Evolutionary conservation across 805 yeast genomes (phyloP), one percentile per base, ranked within the genome.

Genomic region (Suhomyces vadensis): DNA sequence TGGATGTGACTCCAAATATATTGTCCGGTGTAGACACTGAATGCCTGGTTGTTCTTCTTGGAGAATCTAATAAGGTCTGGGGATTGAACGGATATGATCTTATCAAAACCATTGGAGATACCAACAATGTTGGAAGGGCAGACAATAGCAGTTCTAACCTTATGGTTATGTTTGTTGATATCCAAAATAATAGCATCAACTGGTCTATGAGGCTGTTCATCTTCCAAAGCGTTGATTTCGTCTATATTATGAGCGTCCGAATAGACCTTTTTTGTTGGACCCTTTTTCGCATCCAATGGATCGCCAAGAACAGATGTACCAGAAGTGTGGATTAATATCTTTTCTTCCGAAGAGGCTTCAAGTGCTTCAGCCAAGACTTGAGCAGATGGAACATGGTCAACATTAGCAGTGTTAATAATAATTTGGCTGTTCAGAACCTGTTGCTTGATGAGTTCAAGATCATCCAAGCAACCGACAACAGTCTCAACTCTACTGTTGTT

Each of bases 81-180:
- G 31, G 67, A 49, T 40, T 69, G 73, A 13, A 43, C 46, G 0
- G 73, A 67, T 8, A 40, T 37, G 10, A 45, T 44, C 27, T 63
- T 54, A 42, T 56, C 65, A 44, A 49, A 61, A 7, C 74, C 74
- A 19, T 60, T 25, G 24, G 64, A 54, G 3, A 52, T 45, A 4
- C 73, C 73, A 44, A 58, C 64, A 17, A 69, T 62, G 13, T 63
- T 54, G 3, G 73, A 63, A 8, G 73, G 73, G 10, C 58, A 49
- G 29, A 69, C 52, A 11, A 66, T 52, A 6, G 56, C 64, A 5
- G 68, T 61, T 37, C 60, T 57, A 6, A 61, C 52, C 8, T 48
- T 45, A 11, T 67, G 65, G 47, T 65, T 65, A n/a, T 43, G 20
- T n/a, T 55, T 55, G 42, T 63, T 55, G 23, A 66, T 54, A 11